phyloP scores from a whole-genome alignment of 2,329 filamentous ascomycete genomes.

The Fusarium dlaminii region DNA sequence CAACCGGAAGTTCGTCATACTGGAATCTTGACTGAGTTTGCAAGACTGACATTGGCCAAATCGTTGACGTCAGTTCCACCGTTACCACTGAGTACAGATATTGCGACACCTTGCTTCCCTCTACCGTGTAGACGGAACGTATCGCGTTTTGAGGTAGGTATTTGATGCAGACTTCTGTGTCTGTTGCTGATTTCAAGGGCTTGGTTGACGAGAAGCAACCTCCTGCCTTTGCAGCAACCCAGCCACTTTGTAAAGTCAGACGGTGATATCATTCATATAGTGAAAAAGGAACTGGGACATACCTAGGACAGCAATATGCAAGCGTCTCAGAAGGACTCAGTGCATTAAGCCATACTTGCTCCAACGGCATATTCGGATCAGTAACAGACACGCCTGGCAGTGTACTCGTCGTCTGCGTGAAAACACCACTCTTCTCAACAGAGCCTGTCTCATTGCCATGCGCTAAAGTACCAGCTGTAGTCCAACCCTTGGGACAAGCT shows the following conservation, averaged over 20 bases:
- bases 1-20: not conserved
- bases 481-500: constrained; percentile 41
- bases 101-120: not conserved
- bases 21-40: not conserved
- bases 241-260: constrained; percentile 3
- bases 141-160: not conserved
- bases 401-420: not conserved
- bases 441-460: not conserved
- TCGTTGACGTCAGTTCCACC: not conserved
- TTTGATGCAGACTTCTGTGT: not conserved
- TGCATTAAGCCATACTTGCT: not conserved
- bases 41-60: not conserved
- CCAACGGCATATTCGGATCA: not conserved
- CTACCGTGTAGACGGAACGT: not conserved
- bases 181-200: not conserved
- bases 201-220: constrained; percentile 18
- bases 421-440: not conserved
- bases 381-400: too few relatives aligned
- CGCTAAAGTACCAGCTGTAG: constrained; percentile 32
- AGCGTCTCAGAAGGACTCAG: constrained; percentile 30
- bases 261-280: rapidly evolving
- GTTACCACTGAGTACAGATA: not conserved
- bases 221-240: not conserved
- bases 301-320: constrained; percentile 39
- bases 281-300: not conserved